Evolutionary conservation across 2,329 filamentous ascomycete genomes (phyloP), one percentile per base, ranked within the genome.

Genomic region (Colletotrichum euphorbiae): DNA sequence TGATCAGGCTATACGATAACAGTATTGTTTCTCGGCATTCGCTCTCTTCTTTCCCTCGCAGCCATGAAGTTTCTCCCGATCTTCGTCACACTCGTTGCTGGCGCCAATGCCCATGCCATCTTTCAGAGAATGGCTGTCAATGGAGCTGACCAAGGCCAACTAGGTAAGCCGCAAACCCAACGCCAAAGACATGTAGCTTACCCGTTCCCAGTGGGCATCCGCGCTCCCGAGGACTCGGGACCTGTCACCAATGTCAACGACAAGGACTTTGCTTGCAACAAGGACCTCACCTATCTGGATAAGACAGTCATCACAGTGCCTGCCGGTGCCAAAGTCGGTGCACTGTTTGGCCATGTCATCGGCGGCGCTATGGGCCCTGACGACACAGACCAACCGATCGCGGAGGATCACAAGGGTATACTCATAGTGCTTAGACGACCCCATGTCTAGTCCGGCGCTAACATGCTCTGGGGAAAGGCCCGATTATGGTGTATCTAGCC

Each of bases 301-400:
- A 78, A 75, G 19, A 73, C 72, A 21, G 77, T 86, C 46, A 79
- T 85, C 52, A 72, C 75, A 31, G 77, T 85, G 45, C 82, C 82
- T 38, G 81, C 82, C 7, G 83, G 84, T 42, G 82, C 83, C 58
- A 80, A 78, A 61, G 78, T 86, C 17, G 81, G 82, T 9, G 79
- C 83, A 3, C 79, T 77, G 71, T 86, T 81, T 78, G 80, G 82
- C 36, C 82, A 85, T 73, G 78, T 83, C n/a, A 80, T 85, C 50
- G 82, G 82, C 46, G 82, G 82, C 28, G 73, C 80, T 2, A 80
- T 85, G 71, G 72, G 69, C 40, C 48, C 78, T 11, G 78, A 78
- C 60, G 81, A 84, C 72, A 69, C 78, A 2, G 83, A 85, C 67
- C 76, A 85, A 61, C 82, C 82, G 4, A 84, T 84, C 69, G 82